A percentile compares a stretch with the other conserved stretches of the same genome.
Evolutionary conservation across 2,329 filamentous ascomycete species (phyloP).

Genomic region (Colletotrichum costaricense): DNA sequence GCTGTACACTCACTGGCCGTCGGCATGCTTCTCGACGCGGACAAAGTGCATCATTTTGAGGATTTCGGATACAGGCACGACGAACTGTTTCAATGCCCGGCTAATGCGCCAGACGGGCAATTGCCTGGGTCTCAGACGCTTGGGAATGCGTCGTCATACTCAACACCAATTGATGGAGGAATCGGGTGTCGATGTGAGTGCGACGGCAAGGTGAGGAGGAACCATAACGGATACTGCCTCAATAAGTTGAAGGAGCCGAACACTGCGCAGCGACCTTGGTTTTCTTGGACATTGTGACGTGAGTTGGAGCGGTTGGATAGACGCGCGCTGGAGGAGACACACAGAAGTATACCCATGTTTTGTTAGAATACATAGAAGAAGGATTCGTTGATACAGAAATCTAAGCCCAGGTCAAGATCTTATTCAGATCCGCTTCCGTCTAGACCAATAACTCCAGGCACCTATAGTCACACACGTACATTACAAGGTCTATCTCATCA

Average conservation of each 20-base stretch:
- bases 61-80: conserved; percentile 57
- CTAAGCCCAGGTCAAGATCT: background rate
- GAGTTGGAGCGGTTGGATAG: background rate
- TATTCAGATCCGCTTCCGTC: conserved; percentile 6
- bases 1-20: conserved; percentile 56
- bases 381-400: background rate
- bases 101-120: conserved; percentile 51
- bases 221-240: background rate
- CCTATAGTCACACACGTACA: conserved; percentile 21
- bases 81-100: conserved; percentile 45
- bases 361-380: background rate
- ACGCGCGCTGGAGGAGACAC: conserved; percentile 23
- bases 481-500: conserved; percentile 27
- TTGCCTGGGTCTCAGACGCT: conserved; percentile 46
- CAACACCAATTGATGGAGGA: conserved; percentile 45
- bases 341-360: background rate
- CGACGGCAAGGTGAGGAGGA: background rate
- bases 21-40: conserved; percentile 52
- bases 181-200: background rate
- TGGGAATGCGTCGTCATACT: conserved; percentile 40
- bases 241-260: background rate
- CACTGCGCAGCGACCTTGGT: background rate
- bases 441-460: conserved; percentile 25
- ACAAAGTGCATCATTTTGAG: conserved; percentile 55
- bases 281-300: background rate